phyloP scores from a whole-genome alignment of 768 basidiomycete genomes.

The Amanita rubescens region DNA sequence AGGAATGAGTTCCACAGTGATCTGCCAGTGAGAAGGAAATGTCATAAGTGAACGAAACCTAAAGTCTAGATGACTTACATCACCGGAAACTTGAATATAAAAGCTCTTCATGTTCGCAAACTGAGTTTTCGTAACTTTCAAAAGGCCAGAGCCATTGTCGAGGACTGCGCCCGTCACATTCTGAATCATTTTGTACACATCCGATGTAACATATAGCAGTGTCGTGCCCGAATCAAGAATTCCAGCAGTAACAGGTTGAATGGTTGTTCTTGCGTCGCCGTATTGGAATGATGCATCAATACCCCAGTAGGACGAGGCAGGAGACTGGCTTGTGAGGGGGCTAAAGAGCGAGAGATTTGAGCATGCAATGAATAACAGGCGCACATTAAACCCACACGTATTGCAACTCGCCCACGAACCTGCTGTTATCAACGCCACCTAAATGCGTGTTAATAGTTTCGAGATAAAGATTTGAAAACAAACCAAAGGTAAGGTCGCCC shows the following conservation, averaged over 20 bases:
- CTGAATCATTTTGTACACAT: constrained; percentile 32
- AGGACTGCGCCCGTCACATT: constrained; percentile 21
- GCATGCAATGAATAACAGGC: not conserved
- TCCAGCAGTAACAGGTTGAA: constrained; percentile 41
- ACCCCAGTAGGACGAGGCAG: constrained; percentile 49
- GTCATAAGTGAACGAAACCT: not conserved
- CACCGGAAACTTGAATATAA: not conserved
- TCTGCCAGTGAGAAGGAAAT: constrained; percentile 15
- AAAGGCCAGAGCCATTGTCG: constrained; percentile 24
- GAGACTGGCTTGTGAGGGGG: constrained; percentile 39
- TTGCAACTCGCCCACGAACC: not conserved
- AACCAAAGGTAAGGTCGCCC: constrained; percentile 1
- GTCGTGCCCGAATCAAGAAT: constrained; percentile 60
- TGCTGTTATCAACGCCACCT: not conserved
- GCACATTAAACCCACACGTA: not conserved
- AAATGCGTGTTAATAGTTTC: not conserved
- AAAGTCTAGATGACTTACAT: not conserved
- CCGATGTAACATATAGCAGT: constrained; percentile 40
- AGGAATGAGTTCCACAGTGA: constrained; percentile 30
- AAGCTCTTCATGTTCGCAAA: constrained; percentile 26
- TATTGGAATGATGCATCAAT: constrained; percentile 50
- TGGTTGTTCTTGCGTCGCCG: constrained; percentile 30
- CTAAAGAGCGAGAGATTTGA: constrained; percentile 19
- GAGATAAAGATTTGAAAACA: not conserved
- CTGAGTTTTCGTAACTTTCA: constrained; percentile 29